These are phyloP conservation scores for Aspergillus cejpii DNA, from an alignment of 2,329 filamentous ascomycete species.

Conservation along the genomic window DNA sequence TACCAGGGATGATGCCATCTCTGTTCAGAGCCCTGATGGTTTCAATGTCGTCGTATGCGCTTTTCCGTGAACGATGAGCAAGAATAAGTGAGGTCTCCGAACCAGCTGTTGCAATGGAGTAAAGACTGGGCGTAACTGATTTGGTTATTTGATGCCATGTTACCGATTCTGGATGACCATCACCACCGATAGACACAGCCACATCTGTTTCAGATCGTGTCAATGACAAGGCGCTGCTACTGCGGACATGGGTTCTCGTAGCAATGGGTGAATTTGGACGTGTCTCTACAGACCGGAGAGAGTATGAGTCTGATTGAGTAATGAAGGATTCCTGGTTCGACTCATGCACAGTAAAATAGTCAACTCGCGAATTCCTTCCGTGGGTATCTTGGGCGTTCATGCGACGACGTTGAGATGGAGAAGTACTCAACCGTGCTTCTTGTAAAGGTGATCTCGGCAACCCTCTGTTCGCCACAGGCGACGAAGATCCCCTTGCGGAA, in stretches of 20 bases:
- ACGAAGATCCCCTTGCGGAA: slow-evolving; percentile 5
- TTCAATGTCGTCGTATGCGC: slow-evolving; percentile 42
- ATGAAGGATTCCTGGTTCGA: slow-evolving; percentile 37
- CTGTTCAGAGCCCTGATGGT: slow-evolving; percentile 40
- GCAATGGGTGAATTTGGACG: slow-evolving; percentile 36
- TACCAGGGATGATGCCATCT: slow-evolving; percentile 41
- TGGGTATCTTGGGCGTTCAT: slow-evolving; percentile 12
- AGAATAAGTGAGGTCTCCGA: slow-evolving; percentile 43
- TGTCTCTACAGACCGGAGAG: slow-evolving; percentile 29
- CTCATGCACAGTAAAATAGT: slow-evolving; percentile 35
- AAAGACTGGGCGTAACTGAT: slow-evolving; percentile 42
- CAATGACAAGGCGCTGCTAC: slow-evolving; percentile 39
- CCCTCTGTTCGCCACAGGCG: slow-evolving; percentile 25
- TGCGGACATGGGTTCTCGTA: slow-evolving; percentile 38
- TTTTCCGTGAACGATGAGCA: slow-evolving; percentile 38
- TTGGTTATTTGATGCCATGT: slow-evolving; percentile 29
- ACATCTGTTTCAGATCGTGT: slow-evolving; percentile 39
- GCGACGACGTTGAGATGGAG: slow-evolving; percentile 17
- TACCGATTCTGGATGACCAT: slow-evolving; percentile 27
- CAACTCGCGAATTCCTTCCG: slow-evolving; percentile 19
- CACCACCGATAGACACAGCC: slow-evolving; percentile 26
- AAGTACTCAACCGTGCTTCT: slow-evolving; percentile 18
- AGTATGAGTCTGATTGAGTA: slow-evolving; percentile 40
- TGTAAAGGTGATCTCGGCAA: slow-evolving; percentile 26
- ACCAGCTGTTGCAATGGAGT: slow-evolving; percentile 41